Evolutionary conservation across 139 green algal genomes (phyloP).

Genomic region (Asterochloris erici): DNA sequence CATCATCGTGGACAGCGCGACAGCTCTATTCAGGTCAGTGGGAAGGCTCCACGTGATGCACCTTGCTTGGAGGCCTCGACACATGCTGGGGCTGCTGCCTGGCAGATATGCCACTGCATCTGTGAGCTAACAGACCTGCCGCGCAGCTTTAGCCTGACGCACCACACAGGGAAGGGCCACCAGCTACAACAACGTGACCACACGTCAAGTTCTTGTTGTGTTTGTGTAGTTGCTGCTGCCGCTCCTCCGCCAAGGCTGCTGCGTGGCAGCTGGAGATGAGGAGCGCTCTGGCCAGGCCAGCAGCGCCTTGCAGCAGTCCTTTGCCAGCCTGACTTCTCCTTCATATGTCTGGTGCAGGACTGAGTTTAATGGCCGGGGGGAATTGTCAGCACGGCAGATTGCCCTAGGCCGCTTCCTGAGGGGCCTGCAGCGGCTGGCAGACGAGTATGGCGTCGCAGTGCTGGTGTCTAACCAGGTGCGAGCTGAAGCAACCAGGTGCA

Average conservation of each 20-base stretch:
- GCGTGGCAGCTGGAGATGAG: background rate
- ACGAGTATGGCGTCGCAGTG: constrained; percentile 96
- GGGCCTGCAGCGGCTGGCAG: constrained; percentile 81
- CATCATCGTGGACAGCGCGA: constrained; percentile 95
- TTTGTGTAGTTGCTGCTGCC: too few species aligned
- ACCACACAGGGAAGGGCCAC: too few species aligned
- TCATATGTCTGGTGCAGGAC: constrained; percentile 26
- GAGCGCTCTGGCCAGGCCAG: background rate
- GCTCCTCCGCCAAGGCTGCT: too few species aligned
- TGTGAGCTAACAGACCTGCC: too few species aligned
- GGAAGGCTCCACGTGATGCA: constrained; percentile 40
- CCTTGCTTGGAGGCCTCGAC: too few species aligned
- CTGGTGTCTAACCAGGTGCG: constrained; percentile 95
- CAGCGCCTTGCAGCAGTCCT: background rate
- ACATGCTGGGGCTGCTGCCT: too few species aligned
- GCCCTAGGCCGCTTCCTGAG: constrained; percentile 85
- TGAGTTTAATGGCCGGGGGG: constrained; percentile 70
- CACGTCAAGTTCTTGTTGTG: too few species aligned
- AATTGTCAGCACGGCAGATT: constrained; percentile 23
- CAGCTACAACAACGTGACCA: too few species aligned
- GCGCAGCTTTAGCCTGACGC: too few species aligned
- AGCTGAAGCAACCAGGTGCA: background rate
- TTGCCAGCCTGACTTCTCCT: constrained; percentile 2
- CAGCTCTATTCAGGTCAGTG: constrained; percentile 52
- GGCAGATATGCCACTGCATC: too few species aligned